These are phyloP conservation scores for Coniophora puteana DNA, from an alignment of 1,284 basidiomycete genomes.

Conservation along the genomic window DNA sequence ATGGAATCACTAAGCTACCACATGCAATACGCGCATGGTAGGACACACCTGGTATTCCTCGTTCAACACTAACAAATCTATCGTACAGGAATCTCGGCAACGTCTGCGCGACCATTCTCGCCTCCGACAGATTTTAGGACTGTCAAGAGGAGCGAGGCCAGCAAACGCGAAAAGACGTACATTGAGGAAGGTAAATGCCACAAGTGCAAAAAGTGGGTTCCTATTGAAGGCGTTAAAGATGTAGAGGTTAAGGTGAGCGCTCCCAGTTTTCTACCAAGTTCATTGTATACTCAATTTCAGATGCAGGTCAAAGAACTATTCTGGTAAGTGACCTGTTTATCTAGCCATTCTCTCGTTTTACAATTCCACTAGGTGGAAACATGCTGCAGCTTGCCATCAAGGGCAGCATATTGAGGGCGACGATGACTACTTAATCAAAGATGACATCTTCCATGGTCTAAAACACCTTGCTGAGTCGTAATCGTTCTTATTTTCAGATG, in stretches of 20 bases:
- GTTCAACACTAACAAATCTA: constrained; percentile 5
- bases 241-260: constrained; percentile 58
- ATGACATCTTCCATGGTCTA: constrained; percentile 25
- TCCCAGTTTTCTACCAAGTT: not conserved
- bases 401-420: constrained; percentile 53
- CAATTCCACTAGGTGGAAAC: constrained; percentile 70
- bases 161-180: constrained; percentile 54
- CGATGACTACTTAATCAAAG: constrained; percentile 44
- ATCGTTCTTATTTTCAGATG: not conserved
- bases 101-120: constrained; percentile 65
- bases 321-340: constrained; percentile 43
- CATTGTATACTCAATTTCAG: not conserved
- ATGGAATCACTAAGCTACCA: constrained; percentile 51
- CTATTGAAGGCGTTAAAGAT: constrained; percentile 67
- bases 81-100: constrained; percentile 57
- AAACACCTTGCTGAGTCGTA: constrained; percentile 12
- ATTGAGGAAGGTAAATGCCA: constrained; percentile 75
- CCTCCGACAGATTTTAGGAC: constrained; percentile 66
- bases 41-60: constrained; percentile 8
- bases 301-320: constrained; percentile 68
- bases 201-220: constrained; percentile 67
- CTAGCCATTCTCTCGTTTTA: constrained; percentile 6
- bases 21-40: constrained; percentile 76
- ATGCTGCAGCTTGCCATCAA: constrained; percentile 68
- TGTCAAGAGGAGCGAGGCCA: constrained; percentile 37